These are phyloP conservation scores for Moesziomyces antarcticus DNA, from an alignment of 1,284 basidiomycete genomes.

Conservation along the genomic window DNA sequence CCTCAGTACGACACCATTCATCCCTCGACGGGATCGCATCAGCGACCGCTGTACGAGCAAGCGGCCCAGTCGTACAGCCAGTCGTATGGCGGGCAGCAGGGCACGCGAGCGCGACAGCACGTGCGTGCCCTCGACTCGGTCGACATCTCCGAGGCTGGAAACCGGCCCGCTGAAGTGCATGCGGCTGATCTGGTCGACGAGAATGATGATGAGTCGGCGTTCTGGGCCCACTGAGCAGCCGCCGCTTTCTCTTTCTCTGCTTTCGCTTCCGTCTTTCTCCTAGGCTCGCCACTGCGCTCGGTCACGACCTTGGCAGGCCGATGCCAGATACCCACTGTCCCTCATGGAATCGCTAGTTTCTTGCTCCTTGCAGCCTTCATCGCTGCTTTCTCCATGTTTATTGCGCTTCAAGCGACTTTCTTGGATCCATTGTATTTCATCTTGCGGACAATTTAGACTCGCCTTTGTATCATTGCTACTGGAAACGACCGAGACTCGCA, in stretches of 20 bases:
- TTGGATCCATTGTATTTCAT: no score
- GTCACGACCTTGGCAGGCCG: no score
- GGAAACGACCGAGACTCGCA: no score
- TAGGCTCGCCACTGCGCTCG: no score
- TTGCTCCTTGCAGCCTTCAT: no score
- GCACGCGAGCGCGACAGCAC: slow-evolving; percentile 4
- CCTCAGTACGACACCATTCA: slow-evolving; percentile 57
- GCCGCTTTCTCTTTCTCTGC: not conserved
- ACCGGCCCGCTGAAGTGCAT: slow-evolving; percentile 22
- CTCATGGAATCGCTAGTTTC: not conserved
- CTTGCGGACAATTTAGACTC: no score
- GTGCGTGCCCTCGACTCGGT: slow-evolving; percentile 19
- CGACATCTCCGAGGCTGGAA: slow-evolving; percentile 33
- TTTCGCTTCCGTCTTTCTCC: not conserved
- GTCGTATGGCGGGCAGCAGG: slow-evolving; percentile 7
- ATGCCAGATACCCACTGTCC: slow-evolving; percentile 4
- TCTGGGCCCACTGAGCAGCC: slow-evolving; percentile 30
- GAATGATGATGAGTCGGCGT: slow-evolving; percentile 43
- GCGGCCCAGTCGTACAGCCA: slow-evolving; percentile 6
- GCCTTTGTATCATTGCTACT: no score
- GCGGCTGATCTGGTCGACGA: slow-evolving; percentile 44
- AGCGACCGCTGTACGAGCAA: slow-evolving; percentile 9
- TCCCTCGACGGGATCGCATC: slow-evolving; percentile 12
- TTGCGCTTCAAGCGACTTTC: no score
- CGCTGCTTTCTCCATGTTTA: no score